A percentile compares a stretch with the other conserved stretches of the same genome.
phyloP scores from a whole-genome alignment of 129 eudicot species.

The Silybum marianum region DNA sequence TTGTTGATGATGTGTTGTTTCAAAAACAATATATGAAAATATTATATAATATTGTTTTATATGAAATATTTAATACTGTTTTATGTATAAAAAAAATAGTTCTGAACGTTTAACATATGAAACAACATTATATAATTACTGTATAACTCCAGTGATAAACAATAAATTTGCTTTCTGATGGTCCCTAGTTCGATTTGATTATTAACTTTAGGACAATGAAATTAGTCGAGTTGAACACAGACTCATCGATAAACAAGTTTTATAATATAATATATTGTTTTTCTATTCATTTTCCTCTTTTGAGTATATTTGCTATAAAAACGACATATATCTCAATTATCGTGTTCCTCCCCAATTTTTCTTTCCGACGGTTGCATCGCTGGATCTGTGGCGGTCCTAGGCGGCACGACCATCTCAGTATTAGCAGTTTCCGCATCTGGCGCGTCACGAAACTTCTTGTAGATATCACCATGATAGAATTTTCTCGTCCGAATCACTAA shows the following conservation, averaged over 20 bases:
- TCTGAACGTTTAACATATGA: too few species aligned
- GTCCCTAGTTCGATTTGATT: neutral
- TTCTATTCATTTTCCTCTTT: neutral
- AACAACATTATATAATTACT: neutral
- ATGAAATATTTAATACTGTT: too few species aligned
- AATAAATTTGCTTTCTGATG: neutral
- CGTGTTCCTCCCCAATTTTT: conserved; percentile 17
- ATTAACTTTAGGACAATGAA: neutral
- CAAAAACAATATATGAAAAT: too few species aligned
- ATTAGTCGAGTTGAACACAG: neutral
- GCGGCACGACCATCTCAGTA: conserved; percentile 29
- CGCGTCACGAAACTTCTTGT: conserved; percentile 67
- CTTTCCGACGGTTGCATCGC: neutral
- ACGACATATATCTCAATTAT: neutral
- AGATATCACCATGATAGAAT: conserved; percentile 75
- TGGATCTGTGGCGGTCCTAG: neutral
- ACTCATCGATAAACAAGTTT: neutral
- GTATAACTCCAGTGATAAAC: too few species aligned
- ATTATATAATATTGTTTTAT: too few species aligned
- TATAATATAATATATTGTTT: neutral
- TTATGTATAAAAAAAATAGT: neutral
- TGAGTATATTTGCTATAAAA: neutral
- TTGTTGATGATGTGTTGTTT: too few species aligned
- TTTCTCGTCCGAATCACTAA: conserved; percentile 67
- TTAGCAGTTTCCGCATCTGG: neutral